phyloP scores from a whole-genome alignment of 768 basidiomycete species.

The Leucogyrophana mollusca region DNA sequence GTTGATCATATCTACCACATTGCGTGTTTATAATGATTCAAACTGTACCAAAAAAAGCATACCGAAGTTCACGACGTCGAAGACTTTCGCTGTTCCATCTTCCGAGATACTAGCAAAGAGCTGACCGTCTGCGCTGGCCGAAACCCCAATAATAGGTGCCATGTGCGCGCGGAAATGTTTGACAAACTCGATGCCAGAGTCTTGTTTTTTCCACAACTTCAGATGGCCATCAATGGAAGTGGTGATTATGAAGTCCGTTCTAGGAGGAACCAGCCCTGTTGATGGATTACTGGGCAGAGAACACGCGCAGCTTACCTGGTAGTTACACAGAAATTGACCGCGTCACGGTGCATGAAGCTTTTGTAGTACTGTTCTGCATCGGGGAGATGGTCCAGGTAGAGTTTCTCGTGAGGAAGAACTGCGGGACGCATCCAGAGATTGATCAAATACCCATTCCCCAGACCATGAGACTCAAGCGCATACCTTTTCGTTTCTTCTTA shows the following conservation, averaged over 20 bases:
- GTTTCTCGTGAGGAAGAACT: conserved; percentile 92
- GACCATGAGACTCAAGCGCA: conserved; percentile 28
- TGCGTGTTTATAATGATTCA: conserved; percentile 2
- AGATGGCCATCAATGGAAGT: conserved; percentile 94
- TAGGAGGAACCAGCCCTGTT: conserved; percentile 26
- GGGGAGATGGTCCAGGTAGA: conserved; percentile 92
- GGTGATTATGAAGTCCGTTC: conserved; percentile 92
- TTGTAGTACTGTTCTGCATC: conserved; percentile 92
- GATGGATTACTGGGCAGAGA: background rate
- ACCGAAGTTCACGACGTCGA: conserved; percentile 99
- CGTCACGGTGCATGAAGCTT: conserved; percentile 97
- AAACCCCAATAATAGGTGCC: conserved; percentile 72
- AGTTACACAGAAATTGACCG: conserved; percentile 83
- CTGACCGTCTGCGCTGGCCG: conserved; percentile 88
- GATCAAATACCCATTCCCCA: background rate
- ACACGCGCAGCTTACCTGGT: conserved; percentile 62
- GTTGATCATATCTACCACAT: conserved; percentile 89
- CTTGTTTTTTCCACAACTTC: conserved; percentile 99
- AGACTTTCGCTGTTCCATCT: conserved; percentile 91
- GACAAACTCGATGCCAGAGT: conserved; percentile 93
- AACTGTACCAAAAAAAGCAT: too few relatives aligned
- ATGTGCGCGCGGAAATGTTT: conserved; percentile 97
- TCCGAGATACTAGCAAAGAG: conserved; percentile 90
- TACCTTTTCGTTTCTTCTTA: conserved; percentile 87
- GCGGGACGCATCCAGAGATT: conserved; percentile 28